Base-by-base conservation (phyloP, 306 rosid species). In the Rosa lucieae region DNA sequence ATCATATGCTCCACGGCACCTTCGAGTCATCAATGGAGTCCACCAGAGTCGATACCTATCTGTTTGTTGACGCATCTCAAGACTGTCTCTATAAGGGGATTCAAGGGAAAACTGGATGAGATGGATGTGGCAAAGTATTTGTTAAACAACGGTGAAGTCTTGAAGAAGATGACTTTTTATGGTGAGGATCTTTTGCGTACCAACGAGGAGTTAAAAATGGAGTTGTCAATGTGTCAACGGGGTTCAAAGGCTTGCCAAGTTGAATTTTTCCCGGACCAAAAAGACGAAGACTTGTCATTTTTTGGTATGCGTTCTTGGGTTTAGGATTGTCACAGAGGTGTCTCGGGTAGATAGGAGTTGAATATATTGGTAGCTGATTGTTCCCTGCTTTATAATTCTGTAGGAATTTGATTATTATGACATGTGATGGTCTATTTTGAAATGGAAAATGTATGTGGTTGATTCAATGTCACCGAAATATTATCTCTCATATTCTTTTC, bases 141-240 rank as follows among this genome's bases (percentile, higher is more conserved):
- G 74, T 23, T 70, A 23, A 23, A 13, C 42, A 42, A 70, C 3
- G 11, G 74, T 1, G 35, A 23, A 5, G 56, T 70, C 3, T 47
- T 70, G 55, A 46, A 69, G 26, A 69, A n/a, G 73, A 69, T 43
- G 53, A 69, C 73, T 46, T 10, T 69, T 67, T 40, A 2, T 18
- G 3, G 23, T 15, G 29, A 21, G 4, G 47, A 40, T 40, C 43
- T 39, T 40, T 2, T 4, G 5, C 8, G 0, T 18, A 20, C 59
- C 1, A 53, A 26, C 3, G 68, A 62, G 68, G 39, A 62, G 35
- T 10, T 29, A 4, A 10, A 26, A 6, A 61, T 32, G 15, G n/a
- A 32, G 12, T 62, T 62, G 8, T 53, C 61, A 53, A 18, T 17
- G 23, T 18, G 21, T 12, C 6, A 10, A 62, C 10, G 68, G 43